Evolutionary conservation across 129 eudicot species (phyloP).

Genomic region (Escallonia rubra): DNA sequence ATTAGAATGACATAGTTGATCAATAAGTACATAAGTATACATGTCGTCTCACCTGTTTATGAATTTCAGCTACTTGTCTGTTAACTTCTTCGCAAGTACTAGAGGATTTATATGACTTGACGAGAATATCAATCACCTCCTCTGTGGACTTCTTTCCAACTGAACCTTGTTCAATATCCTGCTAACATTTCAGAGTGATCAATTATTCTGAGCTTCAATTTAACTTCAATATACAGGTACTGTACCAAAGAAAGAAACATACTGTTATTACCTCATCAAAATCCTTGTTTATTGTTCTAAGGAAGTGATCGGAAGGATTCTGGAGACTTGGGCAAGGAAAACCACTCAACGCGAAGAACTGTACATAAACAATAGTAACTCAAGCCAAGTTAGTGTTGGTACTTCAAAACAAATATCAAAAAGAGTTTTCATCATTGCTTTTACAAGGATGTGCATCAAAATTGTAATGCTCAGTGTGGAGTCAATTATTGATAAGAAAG

Average conservation of each 20-base stretch:
- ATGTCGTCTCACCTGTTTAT: background rate
- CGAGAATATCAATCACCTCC: constrained; percentile 19
- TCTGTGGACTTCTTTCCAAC: constrained; percentile 3
- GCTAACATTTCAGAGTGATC: background rate
- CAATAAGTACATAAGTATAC: background rate
- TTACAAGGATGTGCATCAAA: too few relatives aligned
- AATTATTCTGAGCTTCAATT: too few relatives aligned
- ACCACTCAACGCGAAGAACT: constrained; percentile 27
- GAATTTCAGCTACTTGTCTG: constrained; percentile 9
- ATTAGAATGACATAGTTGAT: too few relatives aligned
- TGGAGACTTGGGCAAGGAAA: constrained; percentile 32
- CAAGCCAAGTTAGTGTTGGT: too few relatives aligned
- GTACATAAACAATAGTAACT: background rate
- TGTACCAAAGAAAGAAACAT: background rate
- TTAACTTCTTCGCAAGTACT: constrained; percentile 6
- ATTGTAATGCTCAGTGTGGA: too few relatives aligned
- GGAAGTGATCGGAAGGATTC: constrained; percentile 38
- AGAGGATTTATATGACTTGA: constrained; percentile 14
- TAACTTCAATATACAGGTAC: too few relatives aligned
- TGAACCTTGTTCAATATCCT: constrained; percentile 26
- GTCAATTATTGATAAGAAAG: too few relatives aligned
- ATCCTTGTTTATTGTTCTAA: constrained; percentile 27
- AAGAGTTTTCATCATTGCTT: too few relatives aligned
- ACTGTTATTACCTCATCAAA: constrained; percentile 22
- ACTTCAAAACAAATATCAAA: too few relatives aligned